Conservation (phyloP, 129 eudicot genomes). For the Flaveria trinervia region DNA sequence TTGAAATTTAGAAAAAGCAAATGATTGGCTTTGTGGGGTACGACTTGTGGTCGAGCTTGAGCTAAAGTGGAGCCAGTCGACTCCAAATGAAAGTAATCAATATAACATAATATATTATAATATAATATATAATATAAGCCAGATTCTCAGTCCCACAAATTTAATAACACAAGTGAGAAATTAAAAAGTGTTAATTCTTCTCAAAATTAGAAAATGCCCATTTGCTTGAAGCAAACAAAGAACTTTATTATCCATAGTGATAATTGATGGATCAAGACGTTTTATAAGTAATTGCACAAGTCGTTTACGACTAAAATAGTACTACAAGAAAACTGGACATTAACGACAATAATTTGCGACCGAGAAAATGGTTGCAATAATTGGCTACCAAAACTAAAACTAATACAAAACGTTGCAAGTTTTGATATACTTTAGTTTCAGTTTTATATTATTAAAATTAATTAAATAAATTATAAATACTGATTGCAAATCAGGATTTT, state of each 20-base stretch:
- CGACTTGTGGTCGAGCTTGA: slow-evolving; percentile 4
- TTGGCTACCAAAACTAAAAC: no score
- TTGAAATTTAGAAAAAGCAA: background rate
- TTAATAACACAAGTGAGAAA: background rate
- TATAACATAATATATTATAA: no score
- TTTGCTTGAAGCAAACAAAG: slow-evolving; percentile 41
- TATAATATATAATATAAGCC: background rate
- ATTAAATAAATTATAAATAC: no score
- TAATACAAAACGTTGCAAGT: no score
- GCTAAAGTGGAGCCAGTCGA: slow-evolving; percentile 10
- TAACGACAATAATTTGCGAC: no score
- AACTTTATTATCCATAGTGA: slow-evolving; percentile 52
- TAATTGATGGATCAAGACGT: slow-evolving; percentile 54
- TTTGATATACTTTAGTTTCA: no score
- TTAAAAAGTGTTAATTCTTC: background rate
- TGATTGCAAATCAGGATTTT: no score
- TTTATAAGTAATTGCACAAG: slow-evolving; percentile 19
- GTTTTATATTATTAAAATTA: no score
- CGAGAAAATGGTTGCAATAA: no score
- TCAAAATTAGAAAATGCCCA: slow-evolving; percentile 23
- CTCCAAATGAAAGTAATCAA: background rate
- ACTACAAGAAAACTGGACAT: no score
- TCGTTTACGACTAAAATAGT: no score
- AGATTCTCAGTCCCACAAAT: background rate
- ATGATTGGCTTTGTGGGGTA: background rate